Percentiles rank a stretch among this genome's conserved stretches.
These are phyloP conservation scores for Russula dissimulans DNA, from an alignment of 768 basidiomycete species.

Conservation along the genomic window DNA sequence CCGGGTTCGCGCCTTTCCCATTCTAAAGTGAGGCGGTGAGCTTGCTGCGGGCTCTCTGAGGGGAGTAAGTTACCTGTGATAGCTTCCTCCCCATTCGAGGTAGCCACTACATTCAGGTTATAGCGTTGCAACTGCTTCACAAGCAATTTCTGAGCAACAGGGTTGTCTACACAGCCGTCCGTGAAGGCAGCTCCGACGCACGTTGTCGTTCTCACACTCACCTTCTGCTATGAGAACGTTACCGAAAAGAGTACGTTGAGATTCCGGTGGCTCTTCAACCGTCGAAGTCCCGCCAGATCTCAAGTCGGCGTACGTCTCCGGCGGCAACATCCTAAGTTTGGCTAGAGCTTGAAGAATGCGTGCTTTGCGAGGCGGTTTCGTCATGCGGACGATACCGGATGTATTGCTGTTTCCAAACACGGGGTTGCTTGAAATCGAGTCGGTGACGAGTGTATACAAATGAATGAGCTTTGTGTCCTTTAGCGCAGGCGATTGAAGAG, in stretches of 20 bases:
- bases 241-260: constrained; percentile 50
- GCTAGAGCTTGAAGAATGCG: constrained; percentile 56
- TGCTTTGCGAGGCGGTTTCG: constrained; percentile 57
- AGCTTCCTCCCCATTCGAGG: constrained; percentile 61
- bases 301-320: constrained; percentile 32
- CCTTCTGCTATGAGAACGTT: constrained; percentile 70
- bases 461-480: constrained; percentile 57
- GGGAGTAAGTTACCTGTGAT: constrained; percentile 34
- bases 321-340: constrained; percentile 44
- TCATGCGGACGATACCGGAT: constrained; percentile 55
- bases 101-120: constrained; percentile 50
- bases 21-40: constrained; percentile 30
- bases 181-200: not conserved
- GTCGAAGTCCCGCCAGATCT: constrained; percentile 33
- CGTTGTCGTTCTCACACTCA: constrained; percentile 19
- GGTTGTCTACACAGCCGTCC: constrained; percentile 42
- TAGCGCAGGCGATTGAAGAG: constrained; percentile 31
- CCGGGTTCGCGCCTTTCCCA: constrained; percentile 64
- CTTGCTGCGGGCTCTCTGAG: not conserved
- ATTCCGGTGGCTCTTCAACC: constrained; percentile 38
- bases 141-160: constrained; percentile 57
- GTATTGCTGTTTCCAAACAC: constrained; percentile 39
- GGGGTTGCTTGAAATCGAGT: constrained; percentile 39
- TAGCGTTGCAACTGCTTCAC: constrained; percentile 58
- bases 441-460: constrained; percentile 62